Evolutionary conservation across 1,284 basidiomycete species (phyloP), one percentile per base, ranked within the genome.

Genomic region (Heliocybe sulcata): DNA sequence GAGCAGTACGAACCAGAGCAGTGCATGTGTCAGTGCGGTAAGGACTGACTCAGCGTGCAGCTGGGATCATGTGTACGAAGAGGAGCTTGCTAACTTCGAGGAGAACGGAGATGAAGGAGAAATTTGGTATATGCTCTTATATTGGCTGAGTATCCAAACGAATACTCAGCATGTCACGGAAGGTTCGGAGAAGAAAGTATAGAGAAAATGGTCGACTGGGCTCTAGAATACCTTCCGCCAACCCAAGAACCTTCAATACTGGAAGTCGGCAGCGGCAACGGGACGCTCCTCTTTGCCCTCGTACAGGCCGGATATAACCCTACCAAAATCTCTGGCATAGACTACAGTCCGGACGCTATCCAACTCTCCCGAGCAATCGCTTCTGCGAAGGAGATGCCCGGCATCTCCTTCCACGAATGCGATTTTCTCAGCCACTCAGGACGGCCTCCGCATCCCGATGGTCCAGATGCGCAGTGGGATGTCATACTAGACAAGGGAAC

Each of bases 21-120:
- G n/a, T n/a, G n/a, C n/a, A n/a, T n/a, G n/a, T n/a, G n/a, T n/a
- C n/a, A n/a, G n/a, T n/a, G n/a, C n/a, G n/a, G n/a, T n/a, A n/a
- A n/a, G n/a, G n/a, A n/a, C n/a, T n/a, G n/a, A n/a, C n/a, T n/a
- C n/a, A n/a, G n/a, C n/a, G n/a, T n/a, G n/a, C 55, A 90, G 87
- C 67, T 90, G 88, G 88, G 86, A 90, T 63, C 61, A 73, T 52
- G 80, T 86, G 9, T 91, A 90, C 65, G 72, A 81, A 33, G 76
- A 79, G 52, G 92, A 95, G 64, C 71, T 94, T 19, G 68, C 69
- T 47, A 90, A 88, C 64, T 95, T 92, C 60, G 71, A 84, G 35
- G 92, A 93, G 53, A 83, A 85, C 51, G 87, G 90, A 11, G 91
- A 95, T 67, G 91, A 94, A 66, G 92, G 93, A 35, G 92, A 95